These are phyloP conservation scores for Colletotrichum tropicicola DNA, from an alignment of 2,329 filamentous ascomycete species.

Conservation along the genomic window DNA sequence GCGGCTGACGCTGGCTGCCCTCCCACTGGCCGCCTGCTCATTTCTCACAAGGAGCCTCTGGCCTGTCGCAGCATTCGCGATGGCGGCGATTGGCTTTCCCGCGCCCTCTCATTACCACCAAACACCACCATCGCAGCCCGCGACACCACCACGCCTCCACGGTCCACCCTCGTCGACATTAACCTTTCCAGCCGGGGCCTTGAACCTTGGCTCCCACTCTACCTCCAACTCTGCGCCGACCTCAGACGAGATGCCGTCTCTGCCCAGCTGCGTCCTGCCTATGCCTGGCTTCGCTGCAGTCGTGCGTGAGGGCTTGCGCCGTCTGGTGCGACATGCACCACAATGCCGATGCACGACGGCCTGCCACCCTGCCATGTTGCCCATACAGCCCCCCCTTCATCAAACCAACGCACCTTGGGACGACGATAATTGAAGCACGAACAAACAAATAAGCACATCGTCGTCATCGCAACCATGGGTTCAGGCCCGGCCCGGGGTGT, in stretches of 20 bases:
- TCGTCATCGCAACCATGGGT: conserved; percentile 7
- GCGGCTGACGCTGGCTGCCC: neutral
- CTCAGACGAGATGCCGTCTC: neutral
- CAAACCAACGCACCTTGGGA: neutral
- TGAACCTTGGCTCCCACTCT: neutral
- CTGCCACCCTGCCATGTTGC: neutral
- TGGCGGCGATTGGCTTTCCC: conserved; percentile 8
- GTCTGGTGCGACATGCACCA: neutral
- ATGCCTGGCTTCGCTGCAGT: neutral
- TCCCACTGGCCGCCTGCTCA: conserved; percentile 1
- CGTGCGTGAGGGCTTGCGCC: neutral
- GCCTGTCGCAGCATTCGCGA: neutral
- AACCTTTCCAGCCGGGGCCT: neutral
- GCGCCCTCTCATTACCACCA: neutral
- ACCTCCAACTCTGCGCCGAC: neutral
- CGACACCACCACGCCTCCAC: neutral
- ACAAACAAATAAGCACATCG: neutral
- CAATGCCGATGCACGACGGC: conserved; percentile 3
- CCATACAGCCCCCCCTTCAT: neutral
- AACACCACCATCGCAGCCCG: neutral
- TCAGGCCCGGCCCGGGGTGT: neutral
- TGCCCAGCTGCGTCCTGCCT: neutral
- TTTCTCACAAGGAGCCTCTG: neutral
- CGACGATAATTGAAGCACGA: neutral
- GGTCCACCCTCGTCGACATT: neutral